Conservation (phyloP, 352 stramenopile genomes). For the Phytophthora palmivora region DNA sequence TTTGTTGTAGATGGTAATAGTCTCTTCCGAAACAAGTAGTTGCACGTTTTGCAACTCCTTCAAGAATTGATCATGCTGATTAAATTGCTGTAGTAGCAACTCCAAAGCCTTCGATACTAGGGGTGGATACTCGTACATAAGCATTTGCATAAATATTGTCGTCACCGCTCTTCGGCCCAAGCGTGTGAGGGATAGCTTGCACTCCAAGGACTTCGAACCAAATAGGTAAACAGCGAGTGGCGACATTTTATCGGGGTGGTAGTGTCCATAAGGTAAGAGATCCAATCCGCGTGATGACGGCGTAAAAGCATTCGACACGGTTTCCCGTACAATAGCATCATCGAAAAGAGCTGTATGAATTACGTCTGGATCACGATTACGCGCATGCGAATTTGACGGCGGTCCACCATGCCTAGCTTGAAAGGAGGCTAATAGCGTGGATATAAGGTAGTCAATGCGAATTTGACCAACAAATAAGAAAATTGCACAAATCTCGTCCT, state of each 20-base stretch:
- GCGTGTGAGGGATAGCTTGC: slow-evolving; percentile 61
- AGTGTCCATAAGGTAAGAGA: slow-evolving; percentile 25
- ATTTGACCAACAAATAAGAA: slow-evolving; percentile 65
- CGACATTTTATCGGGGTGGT: slow-evolving; percentile 47
- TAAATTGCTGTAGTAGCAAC: slow-evolving; percentile 74
- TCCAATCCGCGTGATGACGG: slow-evolving; percentile 25
- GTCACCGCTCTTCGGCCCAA: slow-evolving; percentile 52
- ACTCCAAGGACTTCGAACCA: slow-evolving; percentile 58
- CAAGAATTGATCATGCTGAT: slow-evolving; percentile 75
- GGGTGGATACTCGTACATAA: slow-evolving; percentile 82
- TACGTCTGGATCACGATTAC: slow-evolving; percentile 28
- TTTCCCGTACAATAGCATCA: slow-evolving; percentile 32
- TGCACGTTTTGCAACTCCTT: slow-evolving; percentile 72
- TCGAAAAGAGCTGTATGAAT: slow-evolving; percentile 38
- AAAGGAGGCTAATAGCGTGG: slow-evolving; percentile 54
- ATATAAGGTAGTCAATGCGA: slow-evolving; percentile 74
- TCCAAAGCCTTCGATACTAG: slow-evolving; percentile 78
- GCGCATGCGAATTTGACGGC: slow-evolving; percentile 22
- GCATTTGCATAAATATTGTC: slow-evolving; percentile 77
- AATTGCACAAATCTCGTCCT: slow-evolving; percentile 73
- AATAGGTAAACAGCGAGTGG: slow-evolving; percentile 58
- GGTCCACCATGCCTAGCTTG: slow-evolving; percentile 42
- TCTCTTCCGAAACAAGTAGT: slow-evolving; percentile 65
- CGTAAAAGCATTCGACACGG: slow-evolving; percentile 18
- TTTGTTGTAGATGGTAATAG: slow-evolving; percentile 71